Conservation (phyloP, 2,329 filamentous ascomycete species). For the Alternaria postmessia region DNA sequence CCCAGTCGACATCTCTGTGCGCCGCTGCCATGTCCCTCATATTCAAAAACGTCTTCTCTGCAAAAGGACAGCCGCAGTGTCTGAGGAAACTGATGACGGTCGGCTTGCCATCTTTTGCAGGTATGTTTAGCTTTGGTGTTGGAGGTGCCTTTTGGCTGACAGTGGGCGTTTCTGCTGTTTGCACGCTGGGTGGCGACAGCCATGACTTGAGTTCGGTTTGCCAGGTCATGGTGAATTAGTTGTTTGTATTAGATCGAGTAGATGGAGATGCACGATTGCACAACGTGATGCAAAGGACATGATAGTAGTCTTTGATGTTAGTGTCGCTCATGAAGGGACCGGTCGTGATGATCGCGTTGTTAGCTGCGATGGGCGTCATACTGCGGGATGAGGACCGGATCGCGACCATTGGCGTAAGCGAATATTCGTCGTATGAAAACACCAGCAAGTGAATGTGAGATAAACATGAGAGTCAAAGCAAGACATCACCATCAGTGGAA, state of each 20-base stretch:
- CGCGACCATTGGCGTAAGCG: too few species aligned
- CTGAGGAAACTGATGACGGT: slow-evolving; percentile 73
- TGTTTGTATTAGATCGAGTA: not conserved
- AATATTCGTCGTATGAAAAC: not conserved
- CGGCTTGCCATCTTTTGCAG: slow-evolving; percentile 60
- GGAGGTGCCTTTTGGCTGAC: slow-evolving; percentile 66
- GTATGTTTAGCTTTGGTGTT: slow-evolving; percentile 62
- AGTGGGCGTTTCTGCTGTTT: slow-evolving; percentile 56
- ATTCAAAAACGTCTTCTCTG: slow-evolving; percentile 68
- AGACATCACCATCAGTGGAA: slow-evolving; percentile 8
- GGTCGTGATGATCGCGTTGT: not conserved
- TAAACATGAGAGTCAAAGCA: not conserved
- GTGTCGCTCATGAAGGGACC: not conserved
- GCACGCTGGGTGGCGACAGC: slow-evolving; percentile 45
- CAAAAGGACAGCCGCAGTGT: slow-evolving; percentile 78
- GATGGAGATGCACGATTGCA: not conserved
- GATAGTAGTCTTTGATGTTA: not conserved
- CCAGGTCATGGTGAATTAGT: slow-evolving; percentile 43
- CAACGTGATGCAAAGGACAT: not conserved
- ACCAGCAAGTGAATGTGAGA: too few species aligned
- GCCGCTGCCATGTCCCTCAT: slow-evolving; percentile 37
- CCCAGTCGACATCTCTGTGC: slow-evolving; percentile 39
- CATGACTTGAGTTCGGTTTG: slow-evolving; percentile 55
- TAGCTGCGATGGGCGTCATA: not conserved
- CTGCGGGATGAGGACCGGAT: too few species aligned